Conservation (phyloP, 2,329 filamentous ascomycete species). For the Epichloe amarillans region DNA sequence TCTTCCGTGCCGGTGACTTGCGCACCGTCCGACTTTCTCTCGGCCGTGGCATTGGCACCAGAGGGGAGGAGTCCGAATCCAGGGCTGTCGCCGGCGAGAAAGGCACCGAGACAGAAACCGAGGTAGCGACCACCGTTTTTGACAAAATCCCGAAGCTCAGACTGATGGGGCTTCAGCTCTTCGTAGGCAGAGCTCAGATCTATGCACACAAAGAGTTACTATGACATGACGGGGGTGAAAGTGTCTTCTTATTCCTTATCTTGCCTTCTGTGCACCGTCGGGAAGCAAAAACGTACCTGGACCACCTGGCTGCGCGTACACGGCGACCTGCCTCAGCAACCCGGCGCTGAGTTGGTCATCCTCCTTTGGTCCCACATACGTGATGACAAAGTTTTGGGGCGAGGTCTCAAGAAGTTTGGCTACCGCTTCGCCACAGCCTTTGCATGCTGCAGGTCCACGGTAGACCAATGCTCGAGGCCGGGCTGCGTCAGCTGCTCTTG, state of each 20-base stretch:
- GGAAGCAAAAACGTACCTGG: conserved; percentile 4
- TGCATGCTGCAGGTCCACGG: conserved; percentile 9
- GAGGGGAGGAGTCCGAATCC: conserved; percentile 10
- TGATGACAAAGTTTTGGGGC: conserved; percentile 9
- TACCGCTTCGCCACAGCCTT: conserved; percentile 10
- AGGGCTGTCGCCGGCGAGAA: conserved; percentile 12
- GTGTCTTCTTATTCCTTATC: too few species aligned
- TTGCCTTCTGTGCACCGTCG: background rate
- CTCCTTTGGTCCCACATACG: conserved; percentile 10
- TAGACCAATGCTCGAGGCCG: conserved; percentile 10
- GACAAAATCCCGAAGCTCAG: conserved; percentile 10
- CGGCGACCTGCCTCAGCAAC: conserved; percentile 5
- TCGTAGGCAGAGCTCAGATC: conserved; percentile 10
- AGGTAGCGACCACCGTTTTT: conserved; percentile 12
- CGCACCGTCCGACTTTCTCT: conserved; percentile 5
- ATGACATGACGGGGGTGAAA: too few species aligned
- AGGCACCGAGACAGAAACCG: conserved; percentile 16
- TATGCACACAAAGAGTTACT: background rate
- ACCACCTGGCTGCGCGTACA: conserved; percentile 12
- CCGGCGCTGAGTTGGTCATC: conserved; percentile 7
- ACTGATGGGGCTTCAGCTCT: conserved; percentile 6
- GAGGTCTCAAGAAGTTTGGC: conserved; percentile 11
- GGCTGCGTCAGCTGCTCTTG: background rate
- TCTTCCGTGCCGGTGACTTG: conserved; percentile 10
- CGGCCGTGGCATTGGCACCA: conserved; percentile 4